A percentile compares a stretch with the other conserved stretches of the same genome.
Evolutionary conservation across 176 grass and related monocot species (phyloP).

Genomic region (Hyparrhenia diplandra): DNA sequence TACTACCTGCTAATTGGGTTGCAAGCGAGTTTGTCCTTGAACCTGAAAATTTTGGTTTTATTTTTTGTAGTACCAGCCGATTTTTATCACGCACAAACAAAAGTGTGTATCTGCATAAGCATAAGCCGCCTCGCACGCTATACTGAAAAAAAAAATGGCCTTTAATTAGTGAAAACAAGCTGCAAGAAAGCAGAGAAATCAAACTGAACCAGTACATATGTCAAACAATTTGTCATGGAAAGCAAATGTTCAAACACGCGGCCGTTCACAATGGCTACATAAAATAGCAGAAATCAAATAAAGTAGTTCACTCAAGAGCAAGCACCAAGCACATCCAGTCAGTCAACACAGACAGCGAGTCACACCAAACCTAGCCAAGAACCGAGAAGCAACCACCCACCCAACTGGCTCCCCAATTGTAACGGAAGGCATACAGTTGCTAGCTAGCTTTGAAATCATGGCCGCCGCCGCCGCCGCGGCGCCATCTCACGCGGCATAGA

Average conservation of each 20-base stretch:
- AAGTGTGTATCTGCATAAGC: background rate
- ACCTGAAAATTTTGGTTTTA: background rate
- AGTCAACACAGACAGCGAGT: background rate
- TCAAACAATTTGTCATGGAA: background rate
- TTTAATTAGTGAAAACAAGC: too few relatives aligned
- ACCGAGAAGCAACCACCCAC: background rate
- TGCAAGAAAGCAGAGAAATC: background rate
- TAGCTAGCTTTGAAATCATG: background rate
- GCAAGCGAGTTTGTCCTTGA: too few relatives aligned
- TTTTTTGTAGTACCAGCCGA: background rate
- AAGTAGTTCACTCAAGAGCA: background rate
- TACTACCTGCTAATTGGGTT: too few relatives aligned
- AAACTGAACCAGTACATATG: background rate
- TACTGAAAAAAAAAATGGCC: too few relatives aligned
- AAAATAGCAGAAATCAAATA: background rate
- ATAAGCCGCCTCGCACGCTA: too few relatives aligned
- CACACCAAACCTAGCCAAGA: background rate
- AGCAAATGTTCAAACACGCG: background rate
- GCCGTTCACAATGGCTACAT: background rate
- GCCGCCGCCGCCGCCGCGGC: background rate
- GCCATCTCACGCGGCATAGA: constrained; percentile 32
- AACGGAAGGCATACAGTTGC: background rate
- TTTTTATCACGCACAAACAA: background rate
- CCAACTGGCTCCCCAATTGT: background rate
- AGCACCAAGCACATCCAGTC: background rate